Evolutionary conservation across 1,139 yeast species (phyloP).

Genomic region (Geotrichum restrictum): DNA sequence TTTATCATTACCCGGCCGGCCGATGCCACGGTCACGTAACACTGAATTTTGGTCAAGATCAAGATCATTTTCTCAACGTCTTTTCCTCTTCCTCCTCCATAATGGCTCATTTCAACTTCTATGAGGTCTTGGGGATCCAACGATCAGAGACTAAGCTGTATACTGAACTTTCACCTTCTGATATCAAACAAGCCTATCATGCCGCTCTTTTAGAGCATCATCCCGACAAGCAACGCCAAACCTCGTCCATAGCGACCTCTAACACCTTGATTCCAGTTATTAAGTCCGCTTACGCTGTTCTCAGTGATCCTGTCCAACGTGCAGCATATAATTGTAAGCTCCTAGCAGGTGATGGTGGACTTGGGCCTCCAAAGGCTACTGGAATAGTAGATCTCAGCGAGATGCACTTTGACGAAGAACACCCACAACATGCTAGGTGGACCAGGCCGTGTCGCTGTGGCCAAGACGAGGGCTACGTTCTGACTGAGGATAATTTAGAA

Average conservation of each 20-base stretch:
- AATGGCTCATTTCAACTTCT: constrained; percentile 33
- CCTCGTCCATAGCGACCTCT: constrained; percentile 33
- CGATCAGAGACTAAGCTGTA: constrained; percentile 4
- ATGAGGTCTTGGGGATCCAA: constrained; percentile 53
- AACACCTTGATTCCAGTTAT: constrained; percentile 34
- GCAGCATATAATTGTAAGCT: constrained; percentile 49
- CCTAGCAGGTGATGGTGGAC: constrained; percentile 46
- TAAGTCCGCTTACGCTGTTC: constrained; percentile 56
- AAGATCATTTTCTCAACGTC: neutral
- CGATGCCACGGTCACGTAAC: constrained; percentile 1
- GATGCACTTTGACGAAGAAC: constrained; percentile 33
- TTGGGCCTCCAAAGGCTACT: constrained; percentile 45
- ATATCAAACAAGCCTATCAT: constrained; percentile 61
- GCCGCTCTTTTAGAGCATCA: constrained; percentile 57
- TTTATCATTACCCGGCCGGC: neutral
- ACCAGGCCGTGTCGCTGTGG: constrained; percentile 65
- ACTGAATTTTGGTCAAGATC: neutral
- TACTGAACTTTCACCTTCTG: constrained; percentile 40
- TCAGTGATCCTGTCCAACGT: constrained; percentile 45
- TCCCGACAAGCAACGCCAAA: constrained; percentile 60
- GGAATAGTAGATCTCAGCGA: constrained; percentile 65
- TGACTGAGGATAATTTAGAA: constrained; percentile 60
- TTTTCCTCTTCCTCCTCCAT: neutral
- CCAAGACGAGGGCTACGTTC: constrained; percentile 48
- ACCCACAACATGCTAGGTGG: constrained; percentile 42